Base-by-base conservation (phyloP, 2,329 filamentous ascomycete species). In the Amauroascus verrucosus region DNA sequence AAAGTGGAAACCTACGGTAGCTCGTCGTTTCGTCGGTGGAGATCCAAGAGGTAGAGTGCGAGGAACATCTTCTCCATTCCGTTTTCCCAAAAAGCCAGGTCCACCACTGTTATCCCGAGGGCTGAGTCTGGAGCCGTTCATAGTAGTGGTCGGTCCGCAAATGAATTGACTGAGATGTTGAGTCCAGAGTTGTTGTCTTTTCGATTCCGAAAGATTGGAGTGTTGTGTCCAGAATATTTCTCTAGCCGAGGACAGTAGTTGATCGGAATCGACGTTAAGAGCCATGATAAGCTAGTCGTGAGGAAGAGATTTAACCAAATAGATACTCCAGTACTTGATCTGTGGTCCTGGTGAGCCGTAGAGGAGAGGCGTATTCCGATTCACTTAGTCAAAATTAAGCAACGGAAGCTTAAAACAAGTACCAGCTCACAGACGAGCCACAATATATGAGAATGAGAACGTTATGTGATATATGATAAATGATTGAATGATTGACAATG, bases 1-100 rank as follows among this genome's bases (percentile, higher is more conserved):
- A 52, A 67, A 63, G 66, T 65, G 65, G 65, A 65, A 61, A 71
- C 70, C 63, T 72, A 72, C 70, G 68, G 66, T 71, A 65, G 68
- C 70, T 68, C 69, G 68, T 65, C 70, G 69, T 65, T 72, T 72
- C 52, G 67, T 64, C 62, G 62, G 63, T 49, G 64, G 68, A 58
- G 64, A 63, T 64, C 64, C 64, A 64, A 66, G 66, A 62, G 69
- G 65, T 51, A 68, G 57, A 50, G 65, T 70, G 60, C 67, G 66
- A 49, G 69, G 68, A 55, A 64, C 65, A 57, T 70, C 67, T 65
- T 69, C 68, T 66, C 71, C 66, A 62, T 63, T 59, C 58, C 67
- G 65, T 68, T 72, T 70, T 62, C 70, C 67, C 61, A 66, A 64
- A 60, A 65, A 66, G 54, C 65, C 65, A 51, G 62, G 54, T 43